phyloP scores from a whole-genome alignment of 805 yeast species.

The Candida parachauliodes region DNA sequence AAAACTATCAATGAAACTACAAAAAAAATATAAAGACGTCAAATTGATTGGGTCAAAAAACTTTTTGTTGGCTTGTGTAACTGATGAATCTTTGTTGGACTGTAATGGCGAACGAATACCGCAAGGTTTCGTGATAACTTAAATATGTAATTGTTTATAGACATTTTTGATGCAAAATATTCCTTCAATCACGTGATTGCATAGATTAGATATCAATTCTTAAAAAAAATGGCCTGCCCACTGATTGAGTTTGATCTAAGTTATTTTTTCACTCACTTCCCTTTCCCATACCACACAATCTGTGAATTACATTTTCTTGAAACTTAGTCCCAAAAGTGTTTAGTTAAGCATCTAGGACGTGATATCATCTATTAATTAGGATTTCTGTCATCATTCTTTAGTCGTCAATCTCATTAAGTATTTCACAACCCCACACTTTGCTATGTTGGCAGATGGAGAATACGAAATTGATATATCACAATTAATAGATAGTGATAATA shows the following conservation, averaged over 20 bases:
- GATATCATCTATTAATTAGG: no score
- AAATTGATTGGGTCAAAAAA: constrained; percentile 5
- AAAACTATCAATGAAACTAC: constrained; percentile 1
- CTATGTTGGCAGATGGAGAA: constrained; percentile 40
- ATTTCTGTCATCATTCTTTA: no score
- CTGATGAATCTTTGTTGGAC: constrained; percentile 6
- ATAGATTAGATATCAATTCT: no score
- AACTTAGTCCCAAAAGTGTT: no score
- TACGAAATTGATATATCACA: constrained; percentile 37
- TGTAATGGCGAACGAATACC: constrained; percentile 4
- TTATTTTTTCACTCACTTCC: not conserved
- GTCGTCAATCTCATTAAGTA: no score
- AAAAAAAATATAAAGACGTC: constrained; percentile 5
- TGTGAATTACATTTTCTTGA: no score
- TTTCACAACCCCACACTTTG: not conserved
- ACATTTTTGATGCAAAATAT: not conserved
- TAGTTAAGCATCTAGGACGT: no score
- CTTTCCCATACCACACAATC: no score
- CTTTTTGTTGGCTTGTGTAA: constrained; percentile 7
- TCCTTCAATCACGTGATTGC: constrained; percentile 5
- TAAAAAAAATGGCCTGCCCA: no score
- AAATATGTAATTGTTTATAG: not conserved
- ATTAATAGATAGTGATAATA: constrained; percentile 11
- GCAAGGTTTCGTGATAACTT: not conserved
- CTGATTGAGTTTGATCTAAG: not conserved